A percentile compares a stretch with the other conserved stretches of the same genome.
Conservation (phyloP, 106 monocot genomes). For the Phalaenopsis aphrodite region DNA sequence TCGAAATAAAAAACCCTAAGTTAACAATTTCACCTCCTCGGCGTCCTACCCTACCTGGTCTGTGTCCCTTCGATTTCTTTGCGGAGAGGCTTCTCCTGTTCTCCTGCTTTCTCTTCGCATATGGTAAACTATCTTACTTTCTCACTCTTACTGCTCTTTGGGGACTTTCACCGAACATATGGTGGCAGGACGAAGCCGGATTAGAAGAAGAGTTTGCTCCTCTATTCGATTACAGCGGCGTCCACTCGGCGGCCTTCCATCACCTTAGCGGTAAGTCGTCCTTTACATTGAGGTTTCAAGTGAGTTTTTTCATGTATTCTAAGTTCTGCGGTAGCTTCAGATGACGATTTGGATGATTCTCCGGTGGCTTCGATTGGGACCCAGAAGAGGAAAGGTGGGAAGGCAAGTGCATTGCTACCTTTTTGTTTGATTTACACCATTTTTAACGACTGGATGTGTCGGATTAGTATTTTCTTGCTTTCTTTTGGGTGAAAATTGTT, state of each 20-base stretch:
- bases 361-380: background rate
- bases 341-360: constrained; percentile 19
- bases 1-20: no score
- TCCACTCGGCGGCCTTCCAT: constrained; percentile 42
- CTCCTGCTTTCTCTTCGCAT: background rate
- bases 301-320: background rate
- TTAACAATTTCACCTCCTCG: no score
- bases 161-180: background rate
- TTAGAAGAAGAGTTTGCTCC: constrained; percentile 68
- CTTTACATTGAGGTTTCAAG: background rate
- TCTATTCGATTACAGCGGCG: constrained; percentile 80
- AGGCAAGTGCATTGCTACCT: constrained; percentile 1
- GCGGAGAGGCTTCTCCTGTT: no score
- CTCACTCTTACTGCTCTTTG: constrained; percentile 2
- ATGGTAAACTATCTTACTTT: background rate
- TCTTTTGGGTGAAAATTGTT: constrained; percentile 7
- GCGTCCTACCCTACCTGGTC: no score
- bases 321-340: constrained; percentile 3
- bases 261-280: constrained; percentile 32
- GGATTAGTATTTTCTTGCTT: no score
- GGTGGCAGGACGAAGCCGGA: constrained; percentile 11
- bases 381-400: constrained; percentile 14
- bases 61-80: no score
- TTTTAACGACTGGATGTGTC: background rate
- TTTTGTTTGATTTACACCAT: background rate